Base-by-base conservation (phyloP, 306 rosid genomes). In the Vicia sativa region DNA sequence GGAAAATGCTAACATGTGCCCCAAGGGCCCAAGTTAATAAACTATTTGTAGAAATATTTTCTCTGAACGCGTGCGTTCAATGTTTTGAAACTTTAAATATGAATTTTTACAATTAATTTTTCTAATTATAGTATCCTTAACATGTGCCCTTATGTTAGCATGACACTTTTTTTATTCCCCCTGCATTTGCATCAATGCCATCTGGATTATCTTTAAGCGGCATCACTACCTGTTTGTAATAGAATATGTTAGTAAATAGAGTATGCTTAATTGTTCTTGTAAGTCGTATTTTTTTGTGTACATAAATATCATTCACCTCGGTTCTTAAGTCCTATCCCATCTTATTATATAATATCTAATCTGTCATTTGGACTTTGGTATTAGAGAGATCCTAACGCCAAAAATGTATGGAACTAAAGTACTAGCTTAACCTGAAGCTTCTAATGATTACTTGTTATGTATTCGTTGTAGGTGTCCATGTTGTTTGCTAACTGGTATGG, bases 401-500 rank as follows among this genome's bases (percentile, higher is more conserved):
- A 23, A 50, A 12, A 11, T 19, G 0, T n/a, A 58, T 14, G 23
- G 25, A 31, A 21, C 11, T 8, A 29, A 35, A 59, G 2, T 16
- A 35, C 46, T 6, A 18, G 25, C 46, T 60, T n/a, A 53, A 44
- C 29, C 19, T 39, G 39, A 14, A 31, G 34, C 3, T 65, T 43
- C 19, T 28, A 68, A 34, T 70, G 57, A 44, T 65, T 72, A 68
- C 31, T 58, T 53, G 12, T 57, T 45, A 16, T 72, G 67, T 54
- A 71, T 61, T 3, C 15, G 16, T 64, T 82, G 85, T 67, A 95
- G 99, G 97, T 88, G 31, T 78, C 90, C 34, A 59, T 73, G 77
- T 78, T 87, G 87, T 95, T 90, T 42, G 71, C 84, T 4, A 95
- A 95, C 64, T 95, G 97, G 99, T 95, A 82, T 81, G 81, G 81